A percentile compares a stretch with the other conserved stretches of the same genome.
Evolutionary conservation across 2,329 filamentous ascomycete genomes (phyloP).

Genomic region (Alternaria triticina): DNA sequence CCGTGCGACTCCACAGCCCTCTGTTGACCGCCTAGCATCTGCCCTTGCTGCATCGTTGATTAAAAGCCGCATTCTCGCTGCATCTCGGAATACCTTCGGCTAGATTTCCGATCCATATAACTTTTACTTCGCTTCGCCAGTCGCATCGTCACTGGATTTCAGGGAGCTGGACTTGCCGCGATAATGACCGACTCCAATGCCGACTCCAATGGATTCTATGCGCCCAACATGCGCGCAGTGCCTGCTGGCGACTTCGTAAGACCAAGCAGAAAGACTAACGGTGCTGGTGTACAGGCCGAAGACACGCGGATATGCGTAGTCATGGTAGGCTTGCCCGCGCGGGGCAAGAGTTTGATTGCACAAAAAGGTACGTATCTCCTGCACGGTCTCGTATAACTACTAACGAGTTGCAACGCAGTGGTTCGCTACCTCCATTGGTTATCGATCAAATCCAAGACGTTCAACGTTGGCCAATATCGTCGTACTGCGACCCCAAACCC

Average conservation of each 20-base stretch:
- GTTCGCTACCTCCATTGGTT: slow-evolving; percentile 93
- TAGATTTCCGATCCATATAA: slow-evolving; percentile 34
- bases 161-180: slow-evolving; percentile 37
- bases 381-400: neutral
- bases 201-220: slow-evolving; percentile 46
- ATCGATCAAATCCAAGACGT: slow-evolving; percentile 89
- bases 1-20: slow-evolving; percentile 11
- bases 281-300: slow-evolving; percentile 83
- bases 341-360: slow-evolving; percentile 96
- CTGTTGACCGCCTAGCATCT: slow-evolving; percentile 26
- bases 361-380: slow-evolving; percentile 75
- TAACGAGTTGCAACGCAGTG: slow-evolving; percentile 36
- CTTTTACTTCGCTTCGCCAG: slow-evolving; percentile 23
- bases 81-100: slow-evolving; percentile 40
- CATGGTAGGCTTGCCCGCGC: slow-evolving; percentile 95
- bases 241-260: slow-evolving; percentile 53
- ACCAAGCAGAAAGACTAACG: slow-evolving; percentile 58
- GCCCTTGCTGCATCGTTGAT: slow-evolving; percentile 15
- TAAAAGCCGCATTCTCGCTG: slow-evolving; percentile 28
- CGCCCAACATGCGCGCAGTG: slow-evolving; percentile 49
- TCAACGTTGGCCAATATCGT: slow-evolving; percentile 97
- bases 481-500: slow-evolving; percentile 89
- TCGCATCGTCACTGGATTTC: slow-evolving; percentile 20
- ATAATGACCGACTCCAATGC: slow-evolving; percentile 46
- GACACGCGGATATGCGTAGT: slow-evolving; percentile 97